Evolutionary conservation across 352 stramenopile species (phyloP).

Genomic region (Aphanomyces cochlioides): DNA sequence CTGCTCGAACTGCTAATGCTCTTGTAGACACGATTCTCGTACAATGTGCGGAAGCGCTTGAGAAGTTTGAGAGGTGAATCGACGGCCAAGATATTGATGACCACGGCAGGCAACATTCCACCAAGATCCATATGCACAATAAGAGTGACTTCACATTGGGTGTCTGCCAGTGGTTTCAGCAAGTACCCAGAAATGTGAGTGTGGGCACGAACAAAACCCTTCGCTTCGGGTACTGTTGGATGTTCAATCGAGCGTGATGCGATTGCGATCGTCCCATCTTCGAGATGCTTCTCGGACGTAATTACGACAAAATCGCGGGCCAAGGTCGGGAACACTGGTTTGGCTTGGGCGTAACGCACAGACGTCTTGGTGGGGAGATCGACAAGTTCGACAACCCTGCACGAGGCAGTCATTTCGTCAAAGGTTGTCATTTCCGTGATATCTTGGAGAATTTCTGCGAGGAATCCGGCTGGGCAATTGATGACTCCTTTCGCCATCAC

Average conservation of each 20-base stretch:
- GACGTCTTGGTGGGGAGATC: not conserved
- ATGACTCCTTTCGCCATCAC: constrained; percentile 16
- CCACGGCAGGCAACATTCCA: constrained; percentile 67
- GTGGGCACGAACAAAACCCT: constrained; percentile 9
- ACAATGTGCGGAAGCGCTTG: constrained; percentile 18
- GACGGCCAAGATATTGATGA: constrained; percentile 52
- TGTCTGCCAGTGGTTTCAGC: not conserved
- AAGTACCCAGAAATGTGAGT: constrained; percentile 27
- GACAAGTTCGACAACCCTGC: constrained; percentile 10
- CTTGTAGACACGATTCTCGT: not conserved
- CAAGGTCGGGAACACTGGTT: constrained; percentile 24
- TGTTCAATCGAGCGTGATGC: constrained; percentile 16
- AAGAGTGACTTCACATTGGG: constrained; percentile 15
- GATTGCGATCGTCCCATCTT: constrained; percentile 11
- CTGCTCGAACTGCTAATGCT: not conserved
- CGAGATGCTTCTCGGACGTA: not conserved
- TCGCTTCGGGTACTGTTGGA: constrained; percentile 2
- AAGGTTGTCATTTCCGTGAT: constrained; percentile 11
- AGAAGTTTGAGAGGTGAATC: constrained; percentile 23
- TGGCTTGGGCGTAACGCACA: constrained; percentile 22
- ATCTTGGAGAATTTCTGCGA: constrained; percentile 17
- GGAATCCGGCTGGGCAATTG: constrained; percentile 7
- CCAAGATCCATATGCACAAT: constrained; percentile 47
- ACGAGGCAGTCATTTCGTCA: constrained; percentile 27
- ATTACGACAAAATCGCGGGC: constrained; percentile 26